Evolutionary conservation across 73 alveolate species (phyloP).

Genomic region (Paramecium primaurelia): DNA sequence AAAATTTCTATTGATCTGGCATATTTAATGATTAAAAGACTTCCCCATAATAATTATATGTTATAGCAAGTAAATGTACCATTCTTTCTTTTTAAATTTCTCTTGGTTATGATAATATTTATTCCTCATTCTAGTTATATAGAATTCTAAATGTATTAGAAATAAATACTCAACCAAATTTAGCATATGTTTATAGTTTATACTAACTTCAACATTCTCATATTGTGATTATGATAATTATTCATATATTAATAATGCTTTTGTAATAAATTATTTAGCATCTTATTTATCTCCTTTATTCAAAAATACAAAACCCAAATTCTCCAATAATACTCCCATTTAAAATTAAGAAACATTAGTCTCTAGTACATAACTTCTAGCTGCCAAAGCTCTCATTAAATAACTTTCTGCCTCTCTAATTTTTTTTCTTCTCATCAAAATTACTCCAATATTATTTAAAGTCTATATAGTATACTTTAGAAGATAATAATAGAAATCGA

Average conservation of each 20-base stretch:
- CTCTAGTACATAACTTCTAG: conserved; percentile 27
- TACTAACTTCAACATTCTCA: not conserved
- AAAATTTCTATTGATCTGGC: not conserved
- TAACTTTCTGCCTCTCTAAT: not conserved
- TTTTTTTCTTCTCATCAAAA: not conserved
- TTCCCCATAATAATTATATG: conserved; percentile 37
- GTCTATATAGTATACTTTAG: not conserved
- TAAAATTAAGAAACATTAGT: not conserved
- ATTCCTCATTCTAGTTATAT: not conserved
- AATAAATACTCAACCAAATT: not conserved
- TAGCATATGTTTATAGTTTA: conserved; percentile 11
- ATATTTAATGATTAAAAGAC: not conserved
- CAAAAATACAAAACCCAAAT: not conserved
- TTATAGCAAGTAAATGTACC: conserved; percentile 9
- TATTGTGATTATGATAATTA: not conserved
- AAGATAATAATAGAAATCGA: not conserved
- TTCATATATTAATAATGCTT: not conserved
- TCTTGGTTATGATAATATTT: not conserved
- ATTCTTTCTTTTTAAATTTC: conserved; percentile 27
- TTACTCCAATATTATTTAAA: conserved; percentile 42
- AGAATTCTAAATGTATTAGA: not conserved
- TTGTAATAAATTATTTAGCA: not conserved
- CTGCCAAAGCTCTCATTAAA: conserved; percentile 11
- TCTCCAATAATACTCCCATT: not conserved
- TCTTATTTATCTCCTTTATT: not conserved